phyloP scores from a whole-genome alignment of 768 basidiomycete species.

The Neoboletus subvelutipes region DNA sequence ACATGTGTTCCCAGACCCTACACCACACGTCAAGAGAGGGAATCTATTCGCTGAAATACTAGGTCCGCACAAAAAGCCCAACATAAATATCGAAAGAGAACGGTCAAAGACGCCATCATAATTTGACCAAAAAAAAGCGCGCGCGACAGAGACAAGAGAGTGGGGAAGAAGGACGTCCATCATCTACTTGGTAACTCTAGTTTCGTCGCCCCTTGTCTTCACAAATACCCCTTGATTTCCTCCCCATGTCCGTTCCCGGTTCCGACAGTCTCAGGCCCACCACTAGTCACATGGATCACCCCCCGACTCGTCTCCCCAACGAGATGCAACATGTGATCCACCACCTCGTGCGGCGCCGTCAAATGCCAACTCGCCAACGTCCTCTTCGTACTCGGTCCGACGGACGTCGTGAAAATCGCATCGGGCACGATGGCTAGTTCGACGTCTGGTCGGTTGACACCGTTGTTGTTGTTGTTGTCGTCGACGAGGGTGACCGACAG shows the following conservation, averaged over 20 bases:
- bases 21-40: too few relatives aligned
- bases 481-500: conserved; percentile 45
- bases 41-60: too few relatives aligned
- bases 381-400: conserved; percentile 87
- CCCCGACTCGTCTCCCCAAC: conserved; percentile 37
- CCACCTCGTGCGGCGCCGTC: conserved; percentile 81
- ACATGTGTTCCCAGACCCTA: too few relatives aligned
- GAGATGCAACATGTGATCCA: conserved; percentile 72
- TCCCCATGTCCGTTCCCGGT: neutral
- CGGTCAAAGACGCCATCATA: too few relatives aligned
- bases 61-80: too few relatives aligned
- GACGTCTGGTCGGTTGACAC: conserved; percentile 40
- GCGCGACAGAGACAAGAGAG: too few relatives aligned
- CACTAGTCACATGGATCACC: neutral
- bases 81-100: too few relatives aligned
- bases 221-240: conserved; percentile 22
- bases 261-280: neutral
- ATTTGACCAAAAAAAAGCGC: too few relatives aligned
- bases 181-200: too few relatives aligned
- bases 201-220: too few relatives aligned
- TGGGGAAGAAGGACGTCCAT: too few relatives aligned
- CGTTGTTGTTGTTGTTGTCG: conserved; percentile 14
- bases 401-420: conserved; percentile 85
- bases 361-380: conserved; percentile 94
- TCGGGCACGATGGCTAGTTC: conserved; percentile 66